Evolutionary conservation across 2,329 filamentous ascomycete genomes (phyloP), one percentile per base, ranked within the genome.

Genomic region (Microdochium paspali): DNA sequence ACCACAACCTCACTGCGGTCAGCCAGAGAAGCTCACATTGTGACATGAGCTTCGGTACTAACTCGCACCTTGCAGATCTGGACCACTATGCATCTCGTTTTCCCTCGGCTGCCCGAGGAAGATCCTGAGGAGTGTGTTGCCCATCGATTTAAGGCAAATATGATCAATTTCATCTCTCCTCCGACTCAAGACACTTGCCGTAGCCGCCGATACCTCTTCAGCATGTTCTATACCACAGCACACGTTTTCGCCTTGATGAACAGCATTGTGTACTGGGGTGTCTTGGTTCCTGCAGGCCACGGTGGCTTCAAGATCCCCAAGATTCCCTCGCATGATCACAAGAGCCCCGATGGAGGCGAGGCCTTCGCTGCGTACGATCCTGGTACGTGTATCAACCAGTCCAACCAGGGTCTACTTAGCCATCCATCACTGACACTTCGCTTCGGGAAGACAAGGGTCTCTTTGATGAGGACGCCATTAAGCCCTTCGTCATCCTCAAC

Each of bases 81-180:
- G 74, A 76, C 72, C 0, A 72, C 70, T 45, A 73, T 73, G 44
- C 74, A 78, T 53, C 61, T 76, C 24, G 69, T 74, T 55, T 69
- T 68, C 46, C 72, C 73, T 1, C 63, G 68, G 20, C 47, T 51
- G 10, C 54, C 62, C 9, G 65, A 71, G 18, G 59, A 67, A 0
- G 55, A 61, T 28, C 47, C 54, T 2, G 47, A 53, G 35, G 54
- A 59, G 6, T 52, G 53, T 15, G 47, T 52, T 15, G 53, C 64
- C 61, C 50, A 66, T 57, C 28, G 57, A 58, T 9, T 59, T 63
- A 54, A 68, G 67, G 53, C 62, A 21, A 59, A 52, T 30, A 51
- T 71, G 46, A 54, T 73, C 49, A 61, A 58, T 3, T 54, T 59
- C 52, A 63, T 77, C 57, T 74, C 73, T 2, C 66, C 76, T 10